Conservation (phyloP, 306 rosid genomes). For the Sphenostylis stenocarpa region DNA sequence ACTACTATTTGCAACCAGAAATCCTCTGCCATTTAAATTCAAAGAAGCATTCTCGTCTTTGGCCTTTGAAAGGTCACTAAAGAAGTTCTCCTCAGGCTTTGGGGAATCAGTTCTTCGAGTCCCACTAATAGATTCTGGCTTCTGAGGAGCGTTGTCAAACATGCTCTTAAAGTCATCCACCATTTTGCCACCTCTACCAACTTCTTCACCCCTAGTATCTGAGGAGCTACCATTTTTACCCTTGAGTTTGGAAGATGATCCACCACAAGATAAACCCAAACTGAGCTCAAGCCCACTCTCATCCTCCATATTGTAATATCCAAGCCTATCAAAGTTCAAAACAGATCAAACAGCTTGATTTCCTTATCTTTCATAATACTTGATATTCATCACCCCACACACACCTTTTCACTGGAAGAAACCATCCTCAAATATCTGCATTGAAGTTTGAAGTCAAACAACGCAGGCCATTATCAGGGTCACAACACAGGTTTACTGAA, state of each 20-base stretch:
- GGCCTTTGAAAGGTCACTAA: slow-evolving; percentile 77
- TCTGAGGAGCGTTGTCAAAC: slow-evolving; percentile 62
- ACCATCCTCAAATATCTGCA: slow-evolving; percentile 31
- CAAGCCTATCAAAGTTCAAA: slow-evolving; percentile 26
- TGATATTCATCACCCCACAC: not conserved
- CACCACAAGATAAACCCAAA: slow-evolving; percentile 87
- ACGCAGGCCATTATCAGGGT: slow-evolving; percentile 15
- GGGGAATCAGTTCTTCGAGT: slow-evolving; percentile 55
- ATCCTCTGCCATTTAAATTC: slow-evolving; percentile 69
- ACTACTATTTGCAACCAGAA: slow-evolving; percentile 54
- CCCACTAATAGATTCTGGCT: slow-evolving; percentile 61
- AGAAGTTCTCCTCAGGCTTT: slow-evolving; percentile 79
- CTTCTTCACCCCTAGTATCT: slow-evolving; percentile 61
- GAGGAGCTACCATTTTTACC: slow-evolving; percentile 71
- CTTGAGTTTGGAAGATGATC: slow-evolving; percentile 74
- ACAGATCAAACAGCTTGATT: slow-evolving; percentile 27
- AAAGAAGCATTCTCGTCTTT: slow-evolving; percentile 61
- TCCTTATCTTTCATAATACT: slow-evolving; percentile 10
- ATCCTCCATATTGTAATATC: slow-evolving; percentile 69
- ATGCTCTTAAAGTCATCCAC: slow-evolving; percentile 80
- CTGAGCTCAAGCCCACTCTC: slow-evolving; percentile 95
- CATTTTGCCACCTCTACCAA: slow-evolving; percentile 67
- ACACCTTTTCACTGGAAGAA: slow-evolving; percentile 5
- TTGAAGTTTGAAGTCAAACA: slow-evolving; percentile 27
- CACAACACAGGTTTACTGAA: slow-evolving; percentile 11